phyloP scores from a whole-genome alignment of 441 rosid species.

The Geranium incanum region DNA sequence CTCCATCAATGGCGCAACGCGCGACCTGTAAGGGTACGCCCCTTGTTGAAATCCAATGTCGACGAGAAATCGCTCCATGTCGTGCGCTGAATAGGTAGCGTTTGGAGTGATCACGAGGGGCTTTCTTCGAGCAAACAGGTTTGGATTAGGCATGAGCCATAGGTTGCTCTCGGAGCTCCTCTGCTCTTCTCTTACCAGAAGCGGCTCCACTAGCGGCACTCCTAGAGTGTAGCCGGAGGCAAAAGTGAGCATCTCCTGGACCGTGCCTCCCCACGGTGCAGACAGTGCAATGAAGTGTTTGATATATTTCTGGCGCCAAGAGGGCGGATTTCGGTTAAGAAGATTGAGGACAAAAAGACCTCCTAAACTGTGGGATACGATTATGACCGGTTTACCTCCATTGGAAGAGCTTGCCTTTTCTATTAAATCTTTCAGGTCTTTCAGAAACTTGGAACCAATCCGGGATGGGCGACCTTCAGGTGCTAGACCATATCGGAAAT shows the following conservation, averaged over 20 bases:
- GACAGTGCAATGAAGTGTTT: slow-evolving; percentile 74
- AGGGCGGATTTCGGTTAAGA: slow-evolving; percentile 46
- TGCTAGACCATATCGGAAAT: slow-evolving; percentile 70
- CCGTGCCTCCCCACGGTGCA: slow-evolving; percentile 86
- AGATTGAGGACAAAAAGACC: slow-evolving; percentile 63
- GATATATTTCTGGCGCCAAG: slow-evolving; percentile 59
- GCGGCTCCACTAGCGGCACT: slow-evolving; percentile 70
- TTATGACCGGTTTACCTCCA: slow-evolving; percentile 57
- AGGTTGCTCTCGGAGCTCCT: slow-evolving; percentile 70
- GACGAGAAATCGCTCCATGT: slow-evolving; percentile 38
- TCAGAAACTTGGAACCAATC: slow-evolving; percentile 55
- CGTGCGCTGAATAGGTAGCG: slow-evolving; percentile 43
- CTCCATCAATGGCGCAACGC: slow-evolving; percentile 47
- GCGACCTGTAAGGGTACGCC: slow-evolving; percentile 42
- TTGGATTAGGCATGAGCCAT: slow-evolving; percentile 72
- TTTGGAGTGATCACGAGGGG: slow-evolving; percentile 45
- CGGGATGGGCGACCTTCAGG: slow-evolving; percentile 53
- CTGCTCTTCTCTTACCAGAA: slow-evolving; percentile 60
- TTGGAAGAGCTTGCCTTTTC: slow-evolving; percentile 53
- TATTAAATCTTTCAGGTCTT: slow-evolving; percentile 48
- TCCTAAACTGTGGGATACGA: slow-evolving; percentile 73
- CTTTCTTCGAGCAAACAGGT: slow-evolving; percentile 32
- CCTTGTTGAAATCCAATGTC: slow-evolving; percentile 63
- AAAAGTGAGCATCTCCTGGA: slow-evolving; percentile 52
- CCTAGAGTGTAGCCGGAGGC: slow-evolving; percentile 67